Base-by-base conservation (phyloP, 176 grass and related monocot genomes). In the Oryza meyeriana region DNA sequence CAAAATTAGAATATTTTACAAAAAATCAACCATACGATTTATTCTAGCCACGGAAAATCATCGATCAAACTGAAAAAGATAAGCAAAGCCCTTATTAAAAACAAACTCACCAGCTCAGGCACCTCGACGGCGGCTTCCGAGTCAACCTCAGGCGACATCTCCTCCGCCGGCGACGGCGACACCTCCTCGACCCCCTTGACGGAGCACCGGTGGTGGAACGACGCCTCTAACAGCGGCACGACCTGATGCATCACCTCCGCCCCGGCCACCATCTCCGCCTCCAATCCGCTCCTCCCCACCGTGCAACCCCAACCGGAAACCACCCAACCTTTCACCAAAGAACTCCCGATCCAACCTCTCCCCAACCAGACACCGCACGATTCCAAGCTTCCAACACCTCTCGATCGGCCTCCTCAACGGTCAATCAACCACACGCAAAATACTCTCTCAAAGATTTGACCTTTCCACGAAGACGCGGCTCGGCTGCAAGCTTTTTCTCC, bases 251-350 rank as follows among this genome's bases (percentile, higher is more conserved):
- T 89, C 41, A 91, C 77, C 78, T 98, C 88, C 80, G 90, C 75
- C 36, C 83, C 95, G 30, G 93, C 95, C 40, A 93, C 95, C 92
- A 98, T 98, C 84, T 87, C 87, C 81, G 68, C 36, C 55, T 66
- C 84, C 59, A 42, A 89, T 50, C 25, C 79, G 17, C 80, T 62
- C 55, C 32, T 73, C 29, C 75, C 59, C 38, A 59, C 73, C 7
- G n/a, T 41, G 58, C 12, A 20, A 20, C 30, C 36, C 40, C 31
- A 16, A 27, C 61, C 42, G 69, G 71, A 67, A 33, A 32, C 58
- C 61, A 34, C 83, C 72, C 34, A 76, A 82, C 76, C 22, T 50
- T 34, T 50, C 72, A 32, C 32, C 25, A 64, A 69, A 78, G 73
- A 72, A 72, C 57, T 62, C 62, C 71, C 77, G 78, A 82, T 72